Base-by-base conservation (phyloP, 2,329 filamentous ascomycete genomes). In the Sporothrix luriei region DNA sequence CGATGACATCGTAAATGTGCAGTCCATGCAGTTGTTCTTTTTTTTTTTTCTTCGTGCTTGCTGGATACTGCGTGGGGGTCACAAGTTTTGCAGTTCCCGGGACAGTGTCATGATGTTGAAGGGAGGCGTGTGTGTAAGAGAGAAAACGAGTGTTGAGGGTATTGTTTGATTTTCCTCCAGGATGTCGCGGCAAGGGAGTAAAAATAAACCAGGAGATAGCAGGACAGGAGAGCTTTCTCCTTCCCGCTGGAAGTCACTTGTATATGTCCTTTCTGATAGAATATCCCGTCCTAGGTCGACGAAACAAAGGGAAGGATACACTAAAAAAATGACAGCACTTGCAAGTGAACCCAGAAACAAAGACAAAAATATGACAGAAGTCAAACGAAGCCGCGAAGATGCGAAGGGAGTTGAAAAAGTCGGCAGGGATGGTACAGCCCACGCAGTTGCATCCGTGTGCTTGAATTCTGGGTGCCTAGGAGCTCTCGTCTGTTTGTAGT, bases 121-220 rank as follows among this genome's bases (percentile, higher is more conserved):
- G 55, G 57, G 66, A 52, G 40, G 69, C 33, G 13, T 46, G 62
- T 66, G 59, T 66, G 62, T 62, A 61, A 43, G 55, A 43, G 68
- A 48, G 59, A n/a, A n/a, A 65, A 49, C 1, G 55, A 38, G 26
- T 13, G 19, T 13, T n/a, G 33, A 62, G 62, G 19, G 16, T 19
- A 57, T 48, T 26, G 64, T 69, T 48, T 46, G 66, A 62, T 48
- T 67, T 54, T 40, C 51, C 33, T 33, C 33, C 26, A 48, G 59
- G 66, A 66, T 51, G 61, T 40, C 66, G 69, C 71, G 73, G 71
- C 71, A 69, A 69, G 68, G 55, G 54, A 16, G 10, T 14, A 19
- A 55, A 69, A 55, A 29, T 40, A 66, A 51, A 52, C 19, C 26
- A 51, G 29, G 46, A 51, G 19, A 68, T 16, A 38, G 38, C 49